A percentile compares a stretch with the other conserved stretches of the same genome.
These are phyloP conservation scores for Hirschfeldia incana DNA, from an alignment of 345 rosid genomes.

Conservation along the genomic window DNA sequence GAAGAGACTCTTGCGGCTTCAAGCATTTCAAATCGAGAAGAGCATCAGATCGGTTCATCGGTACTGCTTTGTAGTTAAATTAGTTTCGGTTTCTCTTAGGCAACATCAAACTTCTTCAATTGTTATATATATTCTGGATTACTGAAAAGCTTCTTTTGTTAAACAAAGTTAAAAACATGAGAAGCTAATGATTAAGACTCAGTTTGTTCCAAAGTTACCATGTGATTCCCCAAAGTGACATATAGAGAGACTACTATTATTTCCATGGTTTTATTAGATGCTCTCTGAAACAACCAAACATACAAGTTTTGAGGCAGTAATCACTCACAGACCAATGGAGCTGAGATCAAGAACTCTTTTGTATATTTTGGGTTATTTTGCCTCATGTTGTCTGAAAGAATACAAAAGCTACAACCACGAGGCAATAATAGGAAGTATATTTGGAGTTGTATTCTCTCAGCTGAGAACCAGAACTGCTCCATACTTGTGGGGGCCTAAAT, in stretches of 20 bases:
- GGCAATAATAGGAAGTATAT: constrained; percentile 1
- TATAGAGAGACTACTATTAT: not conserved
- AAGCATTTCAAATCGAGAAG: constrained; percentile 21
- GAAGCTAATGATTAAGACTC: constrained; percentile 22
- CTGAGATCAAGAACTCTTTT: not conserved
- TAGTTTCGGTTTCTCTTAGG: constrained; percentile 19
- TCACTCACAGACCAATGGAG: constrained; percentile 37
- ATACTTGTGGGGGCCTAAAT: constrained; percentile 83
- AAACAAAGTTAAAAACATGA: constrained; percentile 29
- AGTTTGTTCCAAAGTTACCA: not conserved
- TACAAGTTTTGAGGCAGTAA: not conserved
- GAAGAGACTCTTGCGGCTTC: constrained; percentile 35
- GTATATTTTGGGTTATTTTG: not conserved
- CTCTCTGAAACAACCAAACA: constrained; percentile 30
- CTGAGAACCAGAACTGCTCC: too few species aligned
- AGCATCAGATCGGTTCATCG: constrained; percentile 26
- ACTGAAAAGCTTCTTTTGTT: constrained; percentile 12
- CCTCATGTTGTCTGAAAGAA: not conserved
- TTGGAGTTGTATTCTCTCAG: not conserved
- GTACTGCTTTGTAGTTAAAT: constrained; percentile 35
- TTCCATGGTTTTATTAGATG: not conserved
- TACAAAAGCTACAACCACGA: not conserved
- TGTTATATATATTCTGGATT: constrained; percentile 12
- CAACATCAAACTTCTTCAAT: constrained; percentile 3
- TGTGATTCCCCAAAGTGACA: not conserved